These are phyloP conservation scores for Aspergillus saccharolyticus DNA, from an alignment of 495 filamentous ascomycete genomes.

Conservation along the genomic window DNA sequence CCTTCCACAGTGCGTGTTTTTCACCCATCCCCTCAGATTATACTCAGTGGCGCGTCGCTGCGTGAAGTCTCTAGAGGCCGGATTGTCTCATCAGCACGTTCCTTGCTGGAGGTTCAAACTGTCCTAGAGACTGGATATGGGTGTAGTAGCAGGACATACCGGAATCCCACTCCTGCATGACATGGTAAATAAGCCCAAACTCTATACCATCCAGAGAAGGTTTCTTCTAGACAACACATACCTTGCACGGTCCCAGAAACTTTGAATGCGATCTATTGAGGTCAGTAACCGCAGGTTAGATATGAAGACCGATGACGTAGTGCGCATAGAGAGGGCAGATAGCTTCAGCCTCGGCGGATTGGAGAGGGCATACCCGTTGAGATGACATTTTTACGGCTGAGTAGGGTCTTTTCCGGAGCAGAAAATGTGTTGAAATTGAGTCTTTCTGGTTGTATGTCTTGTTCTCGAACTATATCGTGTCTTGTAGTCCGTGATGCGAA, in stretches of 20 bases:
- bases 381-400: conserved; percentile 9
- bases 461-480: background rate
- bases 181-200: too few relatives aligned
- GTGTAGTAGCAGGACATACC: conserved; percentile 35
- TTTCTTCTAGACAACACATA: conserved; percentile 15
- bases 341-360: background rate
- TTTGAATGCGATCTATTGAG: conserved; percentile 44
- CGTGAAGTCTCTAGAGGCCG: conserved; percentile 57
- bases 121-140: conserved; percentile 11
- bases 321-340: background rate
- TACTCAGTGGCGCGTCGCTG: conserved; percentile 59
- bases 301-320: conserved; percentile 11
- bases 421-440: background rate
- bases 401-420: background rate
- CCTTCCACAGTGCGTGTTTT: conserved; percentile 68
- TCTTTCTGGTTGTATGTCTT: background rate
- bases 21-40: conserved; percentile 71
- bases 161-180: conserved; percentile 63
- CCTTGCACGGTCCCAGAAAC: conserved; percentile 52
- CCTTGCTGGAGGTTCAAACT: background rate
- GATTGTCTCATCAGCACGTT: background rate
- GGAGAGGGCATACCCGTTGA: conserved; percentile 6
- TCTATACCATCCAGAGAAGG: too few relatives aligned
- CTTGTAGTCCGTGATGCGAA: background rate
- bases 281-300: background rate